Conservation (phyloP, 2,329 filamentous ascomycete genomes). For the Colletotrichum cuscutae region DNA sequence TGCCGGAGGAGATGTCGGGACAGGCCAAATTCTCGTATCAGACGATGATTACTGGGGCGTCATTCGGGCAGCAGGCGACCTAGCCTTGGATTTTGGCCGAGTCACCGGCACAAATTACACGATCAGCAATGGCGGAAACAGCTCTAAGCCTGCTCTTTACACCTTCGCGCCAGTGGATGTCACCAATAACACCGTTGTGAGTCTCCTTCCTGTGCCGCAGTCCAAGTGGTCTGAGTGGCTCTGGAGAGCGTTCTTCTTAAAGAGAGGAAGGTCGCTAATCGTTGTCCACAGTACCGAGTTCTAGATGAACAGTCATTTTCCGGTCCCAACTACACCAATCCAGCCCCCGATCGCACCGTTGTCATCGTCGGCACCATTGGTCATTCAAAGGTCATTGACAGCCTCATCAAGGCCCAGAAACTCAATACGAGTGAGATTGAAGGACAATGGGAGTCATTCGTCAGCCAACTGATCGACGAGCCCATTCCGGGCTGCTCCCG, state of each 20-base stretch:
- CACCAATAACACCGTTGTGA: constrained; percentile 58
- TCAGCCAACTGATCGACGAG: constrained; percentile 65
- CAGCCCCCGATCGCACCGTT: constrained; percentile 57
- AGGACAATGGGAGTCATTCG: constrained; percentile 77
- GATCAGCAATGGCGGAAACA: constrained; percentile 58
- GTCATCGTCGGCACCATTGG: constrained; percentile 78
- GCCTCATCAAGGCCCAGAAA: constrained; percentile 63
- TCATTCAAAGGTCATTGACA: constrained; percentile 70
- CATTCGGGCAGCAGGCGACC: constrained; percentile 73
- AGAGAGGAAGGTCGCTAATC: not conserved
- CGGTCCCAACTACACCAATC: constrained; percentile 56
- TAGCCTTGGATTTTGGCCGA: constrained; percentile 76
- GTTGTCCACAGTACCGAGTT: constrained; percentile 51
- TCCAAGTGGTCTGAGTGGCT: not conserved
- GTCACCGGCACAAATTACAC: constrained; percentile 74
- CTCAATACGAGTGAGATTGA: constrained; percentile 67
- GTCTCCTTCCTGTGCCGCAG: constrained; percentile 23
- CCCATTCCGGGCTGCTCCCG: constrained; percentile 65
- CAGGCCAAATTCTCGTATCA: constrained; percentile 65
- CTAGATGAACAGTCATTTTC: constrained; percentile 53
- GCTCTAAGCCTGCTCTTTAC: constrained; percentile 51
- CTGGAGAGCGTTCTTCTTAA: not conserved
- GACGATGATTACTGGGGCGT: constrained; percentile 74
- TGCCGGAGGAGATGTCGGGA: constrained; percentile 47
- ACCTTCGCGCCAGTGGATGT: constrained; percentile 55